These are phyloP conservation scores for Flaveria trinervia DNA, from an alignment of 129 eudicot genomes.

Conservation along the genomic window DNA sequence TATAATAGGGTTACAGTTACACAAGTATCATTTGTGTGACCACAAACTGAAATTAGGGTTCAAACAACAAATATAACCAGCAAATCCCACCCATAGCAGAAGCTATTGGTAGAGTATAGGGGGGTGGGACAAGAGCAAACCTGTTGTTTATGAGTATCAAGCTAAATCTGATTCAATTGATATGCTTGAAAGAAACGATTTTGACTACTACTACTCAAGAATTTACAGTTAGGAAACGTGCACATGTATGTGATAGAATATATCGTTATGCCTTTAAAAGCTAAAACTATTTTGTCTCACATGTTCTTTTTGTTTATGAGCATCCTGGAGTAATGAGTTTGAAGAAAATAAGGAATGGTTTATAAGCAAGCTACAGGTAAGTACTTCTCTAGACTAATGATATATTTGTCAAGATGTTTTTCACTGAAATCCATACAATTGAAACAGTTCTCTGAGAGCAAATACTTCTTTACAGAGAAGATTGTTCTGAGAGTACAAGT, in stretches of 20 bases:
- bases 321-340: constrained; percentile 72
- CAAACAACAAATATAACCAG: background rate
- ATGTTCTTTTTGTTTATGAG: constrained; percentile 26
- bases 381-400: background rate
- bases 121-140: no score
- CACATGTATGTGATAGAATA: constrained; percentile 54
- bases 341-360: constrained; percentile 94
- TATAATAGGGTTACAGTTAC: constrained; percentile 39
- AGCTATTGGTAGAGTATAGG: no score
- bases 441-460: no score
- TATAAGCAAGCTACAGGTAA: constrained; percentile 81
- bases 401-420: no score
- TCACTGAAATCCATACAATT: no score
- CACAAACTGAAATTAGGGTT: background rate
- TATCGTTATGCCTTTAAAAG: background rate
- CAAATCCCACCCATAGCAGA: no score
- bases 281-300: constrained; percentile 9
- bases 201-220: constrained; percentile 45
- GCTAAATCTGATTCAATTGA: background rate
- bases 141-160: background rate
- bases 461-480: no score
- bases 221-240: constrained; percentile 74
- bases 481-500: no score
- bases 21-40: no score
- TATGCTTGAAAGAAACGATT: background rate